Evolutionary conservation across 2,329 filamentous ascomycete genomes (phyloP), one percentile per base, ranked within the genome.

Genomic region (Fusarium sp.): DNA sequence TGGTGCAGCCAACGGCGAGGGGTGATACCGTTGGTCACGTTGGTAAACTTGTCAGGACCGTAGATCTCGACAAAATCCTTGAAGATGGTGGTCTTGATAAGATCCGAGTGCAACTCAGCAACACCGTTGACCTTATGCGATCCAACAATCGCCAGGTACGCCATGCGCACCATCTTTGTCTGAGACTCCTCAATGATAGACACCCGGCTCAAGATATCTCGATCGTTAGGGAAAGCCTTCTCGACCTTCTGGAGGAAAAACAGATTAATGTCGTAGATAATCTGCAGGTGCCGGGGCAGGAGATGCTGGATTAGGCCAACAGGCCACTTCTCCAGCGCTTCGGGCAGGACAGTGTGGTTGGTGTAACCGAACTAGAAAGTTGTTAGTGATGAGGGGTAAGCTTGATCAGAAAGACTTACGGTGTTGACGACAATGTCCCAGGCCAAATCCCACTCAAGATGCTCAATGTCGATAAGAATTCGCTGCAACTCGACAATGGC

Each of bases 121-220:
- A 99, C 96, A 79, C 96, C 96, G 74, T 99, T 99, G 84, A 99
- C 95, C 85, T 98, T 99, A 88, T 98, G 96, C 36, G 96, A 98
- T 48, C 96, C 96, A 74, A 99, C 94, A 77, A 98, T 92, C 68
- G 96, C 96, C 52, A 99, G 84, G 81, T 89, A 96, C 3, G 96
- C 96, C 96, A 99, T 99, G 78, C 95, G 92, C 65, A 99, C 91
- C 93, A 98, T 97, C 88, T 98, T 97, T 43, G 95, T 93, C 79
- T 97, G 92, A 7, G 93, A 94, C 81, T 99, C 96, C 80, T 99
- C 96, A 63, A 99, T 97, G 76, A 99, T 97, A 7, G 95, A 98
- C n/a, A 98, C 94, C 38, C 93, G 88, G 15, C 85, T 79, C 34
- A 99, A 88, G 70, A 99, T 86, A 3, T 98, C 95, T 59, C 94